Conservation (phyloP, 2,329 filamentous ascomycete species). For the Cladosporium sp. region DNA sequence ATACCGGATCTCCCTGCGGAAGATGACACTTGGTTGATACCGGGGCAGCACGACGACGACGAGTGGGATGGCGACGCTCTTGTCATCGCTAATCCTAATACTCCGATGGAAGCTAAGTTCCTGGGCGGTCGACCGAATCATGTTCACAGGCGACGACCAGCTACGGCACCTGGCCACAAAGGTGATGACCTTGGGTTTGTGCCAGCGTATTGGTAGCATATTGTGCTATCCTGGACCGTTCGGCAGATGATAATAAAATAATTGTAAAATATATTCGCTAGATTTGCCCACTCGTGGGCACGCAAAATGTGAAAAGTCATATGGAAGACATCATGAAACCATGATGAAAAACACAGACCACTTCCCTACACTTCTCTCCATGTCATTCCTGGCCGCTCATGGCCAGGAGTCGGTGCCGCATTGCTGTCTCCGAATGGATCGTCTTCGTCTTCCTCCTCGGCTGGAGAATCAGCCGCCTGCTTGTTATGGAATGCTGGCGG, state of each 20-base stretch:
- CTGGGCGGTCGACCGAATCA: neutral
- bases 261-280: neutral
- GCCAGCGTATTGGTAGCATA: conserved; percentile 1
- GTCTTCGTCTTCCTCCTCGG: conserved; percentile 71
- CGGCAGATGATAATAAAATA: neutral
- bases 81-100: neutral
- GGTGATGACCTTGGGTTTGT: neutral
- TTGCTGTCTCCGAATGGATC: conserved; percentile 85
- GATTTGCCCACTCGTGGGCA: neutral
- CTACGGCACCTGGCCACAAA: neutral
- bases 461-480: conserved; percentile 40
- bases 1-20: neutral
- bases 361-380: conserved; percentile 25
- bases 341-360: neutral
- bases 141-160: neutral
- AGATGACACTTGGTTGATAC: neutral
- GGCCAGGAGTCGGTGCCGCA: conserved; percentile 55
- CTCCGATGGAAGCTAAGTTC: neutral
- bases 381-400: conserved; percentile 37
- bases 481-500: conserved; percentile 34
- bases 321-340: too few species aligned
- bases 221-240: too few species aligned
- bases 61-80: neutral
- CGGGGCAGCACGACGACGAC: neutral
- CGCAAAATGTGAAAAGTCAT: too few species aligned